A percentile compares a stretch with the other conserved stretches of the same genome.
phyloP scores from a whole-genome alignment of 495 filamentous ascomycete genomes.

The Podospora comata region DNA sequence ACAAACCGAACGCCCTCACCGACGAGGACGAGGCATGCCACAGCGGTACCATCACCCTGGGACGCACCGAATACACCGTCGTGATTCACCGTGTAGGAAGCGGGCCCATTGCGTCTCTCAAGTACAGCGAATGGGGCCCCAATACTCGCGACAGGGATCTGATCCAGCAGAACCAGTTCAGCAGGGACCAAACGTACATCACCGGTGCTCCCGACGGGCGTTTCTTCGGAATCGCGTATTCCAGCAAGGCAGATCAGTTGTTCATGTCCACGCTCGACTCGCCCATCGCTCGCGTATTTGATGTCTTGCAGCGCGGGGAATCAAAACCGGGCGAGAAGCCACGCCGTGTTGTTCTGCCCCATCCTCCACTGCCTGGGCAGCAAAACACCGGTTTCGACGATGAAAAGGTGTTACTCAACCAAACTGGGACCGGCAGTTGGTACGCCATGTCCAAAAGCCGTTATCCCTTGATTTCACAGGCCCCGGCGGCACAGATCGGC shows the following conservation, averaged over 20 bases:
- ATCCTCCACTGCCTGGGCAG: slow-evolving; percentile 67
- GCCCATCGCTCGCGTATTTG: slow-evolving; percentile 87
- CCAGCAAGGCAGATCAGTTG: slow-evolving; percentile 30
- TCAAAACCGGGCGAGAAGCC: slow-evolving; percentile 54
- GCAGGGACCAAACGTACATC: slow-evolving; percentile 85
- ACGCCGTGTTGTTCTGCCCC: slow-evolving; percentile 76
- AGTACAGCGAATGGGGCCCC: slow-evolving; percentile 90
- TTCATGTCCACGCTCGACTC: slow-evolving; percentile 67
- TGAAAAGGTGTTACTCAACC: slow-evolving; percentile 78
- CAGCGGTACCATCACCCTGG: slow-evolving; percentile 70
- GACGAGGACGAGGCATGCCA: slow-evolving; percentile 73
- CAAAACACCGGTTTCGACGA: slow-evolving; percentile 55
- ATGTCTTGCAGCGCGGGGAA: slow-evolving; percentile 71
- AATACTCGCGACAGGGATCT: slow-evolving; percentile 91
- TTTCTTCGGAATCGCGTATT: slow-evolving; percentile 75
- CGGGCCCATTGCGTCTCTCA: slow-evolving; percentile 81
- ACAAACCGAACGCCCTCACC: slow-evolving; percentile 56
- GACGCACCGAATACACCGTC: slow-evolving; percentile 83
- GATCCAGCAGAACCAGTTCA: slow-evolving; percentile 69
- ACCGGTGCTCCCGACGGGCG: slow-evolving; percentile 84
- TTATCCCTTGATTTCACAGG: slow-evolving; percentile 79
- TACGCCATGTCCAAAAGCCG: slow-evolving; percentile 87
- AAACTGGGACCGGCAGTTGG: slow-evolving; percentile 80
- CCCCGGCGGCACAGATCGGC: slow-evolving; percentile 64
- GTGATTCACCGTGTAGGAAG: slow-evolving; percentile 73